phyloP scores from a whole-genome alignment of 352 stramenopile genomes.

The Aphanomyces cochlioides region DNA sequence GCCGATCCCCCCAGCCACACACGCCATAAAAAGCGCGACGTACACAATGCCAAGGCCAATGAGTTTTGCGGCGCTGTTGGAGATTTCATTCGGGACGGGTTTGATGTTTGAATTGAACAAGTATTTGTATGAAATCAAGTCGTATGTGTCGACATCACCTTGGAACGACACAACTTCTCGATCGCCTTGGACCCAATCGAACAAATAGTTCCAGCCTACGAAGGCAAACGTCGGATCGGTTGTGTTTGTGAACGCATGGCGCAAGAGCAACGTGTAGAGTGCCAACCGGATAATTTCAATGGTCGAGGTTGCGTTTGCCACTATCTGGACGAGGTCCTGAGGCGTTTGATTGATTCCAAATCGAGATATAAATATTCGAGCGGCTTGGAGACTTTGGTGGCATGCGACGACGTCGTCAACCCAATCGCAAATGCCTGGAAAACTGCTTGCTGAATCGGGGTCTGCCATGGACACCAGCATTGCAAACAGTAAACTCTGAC shows the following conservation, averaged over 20 bases:
- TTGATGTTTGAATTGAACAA: background rate
- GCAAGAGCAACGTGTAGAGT: background rate
- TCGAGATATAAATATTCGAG: background rate
- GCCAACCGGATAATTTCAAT: constrained; percentile 15
- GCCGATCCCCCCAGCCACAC: background rate
- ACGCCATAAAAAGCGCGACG: background rate
- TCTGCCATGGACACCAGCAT: background rate
- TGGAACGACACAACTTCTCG: constrained; percentile 12
- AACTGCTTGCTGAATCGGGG: background rate
- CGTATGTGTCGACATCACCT: background rate
- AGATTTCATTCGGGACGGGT: background rate
- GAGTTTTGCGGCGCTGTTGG: background rate
- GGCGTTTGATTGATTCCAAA: background rate
- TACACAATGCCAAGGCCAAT: background rate
- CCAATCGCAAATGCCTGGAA: background rate
- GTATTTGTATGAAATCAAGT: constrained; percentile 4
- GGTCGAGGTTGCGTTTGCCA: background rate
- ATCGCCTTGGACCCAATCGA: constrained; percentile 3
- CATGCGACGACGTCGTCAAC: background rate
- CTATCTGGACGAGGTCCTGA: background rate
- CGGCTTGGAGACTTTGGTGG: background rate
- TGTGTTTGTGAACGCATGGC: background rate
- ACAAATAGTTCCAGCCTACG: constrained; percentile 6
- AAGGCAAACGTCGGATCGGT: background rate
- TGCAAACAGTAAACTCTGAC: background rate